Conservation (phyloP, 1,284 basidiomycete species). For the Coniferiporia sulphurascens region DNA sequence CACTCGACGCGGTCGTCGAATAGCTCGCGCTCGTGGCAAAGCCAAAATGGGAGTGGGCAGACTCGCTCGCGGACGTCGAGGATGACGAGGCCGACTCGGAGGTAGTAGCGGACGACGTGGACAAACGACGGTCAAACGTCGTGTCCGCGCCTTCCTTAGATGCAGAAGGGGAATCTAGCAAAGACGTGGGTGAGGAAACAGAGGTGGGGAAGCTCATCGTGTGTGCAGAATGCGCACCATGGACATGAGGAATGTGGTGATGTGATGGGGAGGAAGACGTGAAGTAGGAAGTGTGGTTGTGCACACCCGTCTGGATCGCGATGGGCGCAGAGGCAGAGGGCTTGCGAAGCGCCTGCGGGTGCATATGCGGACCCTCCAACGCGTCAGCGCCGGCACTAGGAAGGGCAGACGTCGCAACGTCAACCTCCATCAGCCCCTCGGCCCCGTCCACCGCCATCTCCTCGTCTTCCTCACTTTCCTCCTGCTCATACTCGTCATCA, state of each 20-base stretch:
- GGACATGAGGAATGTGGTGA: constrained; percentile 19
- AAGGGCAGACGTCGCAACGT: constrained; percentile 12
- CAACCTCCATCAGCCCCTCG: constrained; percentile 15
- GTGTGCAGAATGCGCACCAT: constrained; percentile 26
- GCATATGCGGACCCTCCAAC: constrained; percentile 40
- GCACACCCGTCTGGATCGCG: constrained; percentile 19
- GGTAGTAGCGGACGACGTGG: constrained; percentile 19
- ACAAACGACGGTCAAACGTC: constrained; percentile 23
- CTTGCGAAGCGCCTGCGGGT: constrained; percentile 44
- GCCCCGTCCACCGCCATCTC: constrained; percentile 21
- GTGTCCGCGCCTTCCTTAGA: constrained; percentile 7
- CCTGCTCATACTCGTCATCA: constrained; percentile 22
- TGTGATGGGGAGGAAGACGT: constrained; percentile 20
- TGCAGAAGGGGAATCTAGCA: constrained; percentile 14
- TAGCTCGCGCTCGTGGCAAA: constrained; percentile 15
- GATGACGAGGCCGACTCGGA: constrained; percentile 13
- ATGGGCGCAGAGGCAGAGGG: constrained; percentile 24
- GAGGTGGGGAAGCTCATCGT: constrained; percentile 17
- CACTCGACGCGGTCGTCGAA: constrained; percentile 18
- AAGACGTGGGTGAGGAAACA: constrained; percentile 17
- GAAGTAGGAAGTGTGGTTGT: constrained; percentile 22
- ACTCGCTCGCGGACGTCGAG: constrained; percentile 15
- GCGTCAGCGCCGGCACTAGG: constrained; percentile 15
- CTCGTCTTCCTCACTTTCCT: constrained; percentile 23
- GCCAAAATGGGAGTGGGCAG: constrained; percentile 14